A percentile compares a stretch with the other conserved stretches of the same genome.
Conservation (phyloP, 176 grass and related monocot species). For the Triticum dicoccoides region DNA sequence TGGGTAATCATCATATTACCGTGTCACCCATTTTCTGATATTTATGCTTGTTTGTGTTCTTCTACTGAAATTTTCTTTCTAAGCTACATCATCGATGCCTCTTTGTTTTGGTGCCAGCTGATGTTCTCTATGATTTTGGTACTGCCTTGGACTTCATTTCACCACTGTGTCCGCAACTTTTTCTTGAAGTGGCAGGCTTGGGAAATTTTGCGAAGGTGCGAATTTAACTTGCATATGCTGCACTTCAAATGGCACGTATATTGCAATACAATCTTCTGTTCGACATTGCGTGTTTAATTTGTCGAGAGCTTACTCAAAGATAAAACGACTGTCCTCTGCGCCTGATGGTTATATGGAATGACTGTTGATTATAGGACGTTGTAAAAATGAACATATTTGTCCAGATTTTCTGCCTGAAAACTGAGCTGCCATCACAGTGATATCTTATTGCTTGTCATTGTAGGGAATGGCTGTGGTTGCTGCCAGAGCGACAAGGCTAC, state of each 20-base stretch:
- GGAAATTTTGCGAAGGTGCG: constrained; percentile 93
- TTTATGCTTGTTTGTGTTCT: not conserved
- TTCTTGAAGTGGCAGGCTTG: constrained; percentile 89
- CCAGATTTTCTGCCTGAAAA: not conserved
- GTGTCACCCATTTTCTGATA: not conserved
- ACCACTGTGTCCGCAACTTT: constrained; percentile 94
- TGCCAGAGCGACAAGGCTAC: constrained; percentile 84
- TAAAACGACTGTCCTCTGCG: not conserved
- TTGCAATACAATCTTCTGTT: not conserved
- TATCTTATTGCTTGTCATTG: constrained; percentile 6
- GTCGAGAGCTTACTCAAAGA: not conserved
- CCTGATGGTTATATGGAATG: not conserved
- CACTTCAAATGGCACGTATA: not conserved
- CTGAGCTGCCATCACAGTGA: not conserved
- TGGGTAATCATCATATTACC: constrained; percentile 10
- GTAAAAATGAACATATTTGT: constrained; percentile 4
- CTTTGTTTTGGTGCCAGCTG: constrained; percentile 54
- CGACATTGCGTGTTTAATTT: not conserved
- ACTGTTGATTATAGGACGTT: not conserved
- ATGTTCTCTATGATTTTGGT: constrained; percentile 95
- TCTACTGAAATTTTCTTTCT: not conserved
- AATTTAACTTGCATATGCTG: constrained; percentile 7
- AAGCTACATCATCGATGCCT: not conserved
- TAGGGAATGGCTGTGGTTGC: constrained; percentile 95
- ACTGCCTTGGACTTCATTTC: constrained; percentile 90